These are phyloP conservation scores for Sisymbrium altissimum DNA, from an alignment of 345 rosid species.

Conservation along the genomic window DNA sequence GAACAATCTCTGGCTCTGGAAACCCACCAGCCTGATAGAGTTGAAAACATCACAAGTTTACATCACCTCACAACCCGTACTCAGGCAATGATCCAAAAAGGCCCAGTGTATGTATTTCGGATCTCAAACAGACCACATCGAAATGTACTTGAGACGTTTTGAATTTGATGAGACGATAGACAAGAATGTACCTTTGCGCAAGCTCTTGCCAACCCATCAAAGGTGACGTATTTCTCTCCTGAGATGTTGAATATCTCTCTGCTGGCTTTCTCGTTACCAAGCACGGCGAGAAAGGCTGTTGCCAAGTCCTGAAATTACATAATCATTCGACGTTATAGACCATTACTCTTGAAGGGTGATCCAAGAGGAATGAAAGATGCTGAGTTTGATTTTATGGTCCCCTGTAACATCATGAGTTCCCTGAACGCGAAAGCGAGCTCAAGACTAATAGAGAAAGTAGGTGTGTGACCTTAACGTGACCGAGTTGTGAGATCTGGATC, in stretches of 20 bases:
- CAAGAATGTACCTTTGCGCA: conserved; percentile 75
- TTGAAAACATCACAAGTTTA: conserved; percentile 7
- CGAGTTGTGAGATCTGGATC: conserved; percentile 78
- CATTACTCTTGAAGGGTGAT: background rate
- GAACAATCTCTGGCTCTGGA: conserved; percentile 90
- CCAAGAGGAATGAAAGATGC: background rate
- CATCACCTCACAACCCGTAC: background rate
- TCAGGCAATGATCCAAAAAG: background rate
- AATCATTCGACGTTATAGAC: conserved; percentile 16
- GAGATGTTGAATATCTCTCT: conserved; percentile 85
- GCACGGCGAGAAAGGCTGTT: conserved; percentile 64
- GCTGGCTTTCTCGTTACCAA: conserved; percentile 87
- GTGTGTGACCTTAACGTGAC: conserved; percentile 82
- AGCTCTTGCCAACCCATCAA: conserved; percentile 89
- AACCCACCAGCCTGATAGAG: conserved; percentile 78
- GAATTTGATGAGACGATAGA: background rate
- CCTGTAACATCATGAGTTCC: background rate
- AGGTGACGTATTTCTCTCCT: conserved; percentile 87
- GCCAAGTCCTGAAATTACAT: conserved; percentile 70
- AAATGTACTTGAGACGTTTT: background rate
- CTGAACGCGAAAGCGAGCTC: background rate
- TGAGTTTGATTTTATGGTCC: background rate
- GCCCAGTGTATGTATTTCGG: background rate
- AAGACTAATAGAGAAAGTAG: conserved; percentile 1
- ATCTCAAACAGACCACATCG: background rate